These are phyloP conservation scores for Circinella umbellata DNA, from an alignment of 371 early-diverging fungal genomes.

Conservation along the genomic window DNA sequence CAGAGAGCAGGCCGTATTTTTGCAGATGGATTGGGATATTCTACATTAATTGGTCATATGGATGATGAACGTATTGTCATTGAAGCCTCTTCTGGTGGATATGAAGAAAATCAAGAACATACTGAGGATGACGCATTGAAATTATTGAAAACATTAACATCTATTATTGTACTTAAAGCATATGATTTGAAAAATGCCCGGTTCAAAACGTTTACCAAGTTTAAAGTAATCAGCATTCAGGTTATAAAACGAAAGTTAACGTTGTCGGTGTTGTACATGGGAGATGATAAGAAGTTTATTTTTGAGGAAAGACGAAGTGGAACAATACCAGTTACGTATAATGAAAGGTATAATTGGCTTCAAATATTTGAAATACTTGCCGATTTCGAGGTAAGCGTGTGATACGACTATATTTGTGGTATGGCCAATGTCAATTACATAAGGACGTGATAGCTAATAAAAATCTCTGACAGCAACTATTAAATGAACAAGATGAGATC, in stretches of 20 bases:
- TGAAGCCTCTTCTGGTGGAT: neutral
- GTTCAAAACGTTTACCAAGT: neutral
- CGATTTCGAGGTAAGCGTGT: too few species aligned
- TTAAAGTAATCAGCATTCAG: neutral
- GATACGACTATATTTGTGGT: too few species aligned
- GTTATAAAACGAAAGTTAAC: neutral
- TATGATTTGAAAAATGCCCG: neutral
- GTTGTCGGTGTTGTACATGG: neutral
- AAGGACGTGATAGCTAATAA: too few species aligned
- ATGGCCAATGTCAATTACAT: too few species aligned
- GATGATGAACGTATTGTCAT: neutral
- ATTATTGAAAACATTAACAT: neutral
- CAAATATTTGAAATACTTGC: too few species aligned
- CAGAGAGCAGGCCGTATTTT: too few species aligned
- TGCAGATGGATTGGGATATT: neutral
- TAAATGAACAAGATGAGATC: too few species aligned
- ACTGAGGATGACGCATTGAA: neutral
- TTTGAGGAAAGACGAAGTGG: neutral
- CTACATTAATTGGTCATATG: neutral
- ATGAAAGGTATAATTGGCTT: neutral
- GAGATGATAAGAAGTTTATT: neutral
- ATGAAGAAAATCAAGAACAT: neutral
- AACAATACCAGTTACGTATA: neutral
- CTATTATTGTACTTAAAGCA: neutral
- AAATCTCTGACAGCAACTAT: too few species aligned